Percentiles rank a stretch among this genome's conserved stretches.
Evolutionary conservation across 1,284 basidiomycete genomes (phyloP).

Genomic region (Inonotus obliquus): DNA sequence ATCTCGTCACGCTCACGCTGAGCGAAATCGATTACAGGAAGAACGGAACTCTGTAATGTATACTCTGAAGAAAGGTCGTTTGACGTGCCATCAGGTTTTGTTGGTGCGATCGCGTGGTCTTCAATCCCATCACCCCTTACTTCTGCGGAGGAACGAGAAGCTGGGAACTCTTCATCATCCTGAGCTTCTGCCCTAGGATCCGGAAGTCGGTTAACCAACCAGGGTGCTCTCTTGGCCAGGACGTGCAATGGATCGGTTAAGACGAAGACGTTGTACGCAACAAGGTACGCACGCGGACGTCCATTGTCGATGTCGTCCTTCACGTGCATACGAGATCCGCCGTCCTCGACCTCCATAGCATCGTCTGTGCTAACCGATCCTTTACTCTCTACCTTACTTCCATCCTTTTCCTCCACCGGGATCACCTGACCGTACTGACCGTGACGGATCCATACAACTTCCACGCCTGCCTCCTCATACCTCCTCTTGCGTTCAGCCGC

Average conservation of each 20-base stretch:
- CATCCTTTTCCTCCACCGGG: slow-evolving; percentile 6
- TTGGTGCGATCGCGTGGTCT: slow-evolving; percentile 45
- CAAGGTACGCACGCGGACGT: slow-evolving; percentile 29
- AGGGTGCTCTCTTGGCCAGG: slow-evolving; percentile 17
- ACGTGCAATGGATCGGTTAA: slow-evolving; percentile 43
- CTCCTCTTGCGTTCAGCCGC: slow-evolving; percentile 39
- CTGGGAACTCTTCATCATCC: neutral
- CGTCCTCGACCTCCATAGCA: slow-evolving; percentile 11
- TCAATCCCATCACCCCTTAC: slow-evolving; percentile 29
- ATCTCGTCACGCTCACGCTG: slow-evolving; percentile 86
- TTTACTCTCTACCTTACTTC: neutral
- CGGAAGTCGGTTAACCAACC: slow-evolving; percentile 15
- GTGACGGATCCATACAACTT: slow-evolving; percentile 16
- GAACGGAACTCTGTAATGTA: slow-evolving; percentile 39
- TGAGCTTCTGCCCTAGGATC: neutral
- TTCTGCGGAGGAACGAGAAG: neutral
- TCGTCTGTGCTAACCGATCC: neutral
- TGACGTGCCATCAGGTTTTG: slow-evolving; percentile 34
- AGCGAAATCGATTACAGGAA: slow-evolving; percentile 57
- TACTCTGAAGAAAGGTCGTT: slow-evolving; percentile 27
- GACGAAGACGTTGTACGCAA: slow-evolving; percentile 85
- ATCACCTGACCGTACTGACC: slow-evolving; percentile 5
- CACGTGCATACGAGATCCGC: neutral
- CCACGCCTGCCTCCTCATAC: slow-evolving; percentile 19
- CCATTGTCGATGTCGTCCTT: neutral